Evolutionary conservation across 2,329 filamentous ascomycete genomes (phyloP), one percentile per base, ranked within the genome.

Genomic region (Myriosclerotinia scirpicola): DNA sequence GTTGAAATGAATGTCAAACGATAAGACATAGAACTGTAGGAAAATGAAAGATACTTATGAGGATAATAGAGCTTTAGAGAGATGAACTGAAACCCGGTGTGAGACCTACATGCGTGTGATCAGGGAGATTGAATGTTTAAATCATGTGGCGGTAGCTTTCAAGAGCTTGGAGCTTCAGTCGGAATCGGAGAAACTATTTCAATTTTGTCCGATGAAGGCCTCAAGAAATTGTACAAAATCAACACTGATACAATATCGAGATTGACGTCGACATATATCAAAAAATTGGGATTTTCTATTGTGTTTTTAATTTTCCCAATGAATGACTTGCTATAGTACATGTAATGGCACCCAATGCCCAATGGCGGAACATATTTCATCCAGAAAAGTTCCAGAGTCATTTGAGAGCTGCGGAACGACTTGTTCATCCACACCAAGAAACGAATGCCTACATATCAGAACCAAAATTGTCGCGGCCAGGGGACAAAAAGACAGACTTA

Each of bases 371-470:
- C 20, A 11, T 22, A 22, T 50, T 38, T 20, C 15, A 61, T 38
- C n/a, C 58, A 2, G 34, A 50, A 26, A 22, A 36, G 9, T 60
- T 60, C 20, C 38, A 34, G 22, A 0, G 8, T 11, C 8, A 5
- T 9, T 38, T 61, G 30, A 36, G 38, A 34, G 20, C 34, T 26
- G 34, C 34, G 34, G 58, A 61, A 61, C 26, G 20, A 50, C 50
- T 2, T 20, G 30, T 61, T 26, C 44, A 50, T 61, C 46, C 44
- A 50, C 46, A 65, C 34, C 20, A 46, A 30, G 48, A 54, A 40
- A 38, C 56, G 34, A 67, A 67, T 62, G 64, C 63, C 50, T 68
- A 66, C 48, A 66, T 68, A 61, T 68, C 67, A 36, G 46, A 34
- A 22, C 50, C 48, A 54, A 54, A 30, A 38, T 40, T 38, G 30